Base-by-base conservation (phyloP, 2,329 filamentous ascomycete species). In the Trichoderma aggressivum region DNA sequence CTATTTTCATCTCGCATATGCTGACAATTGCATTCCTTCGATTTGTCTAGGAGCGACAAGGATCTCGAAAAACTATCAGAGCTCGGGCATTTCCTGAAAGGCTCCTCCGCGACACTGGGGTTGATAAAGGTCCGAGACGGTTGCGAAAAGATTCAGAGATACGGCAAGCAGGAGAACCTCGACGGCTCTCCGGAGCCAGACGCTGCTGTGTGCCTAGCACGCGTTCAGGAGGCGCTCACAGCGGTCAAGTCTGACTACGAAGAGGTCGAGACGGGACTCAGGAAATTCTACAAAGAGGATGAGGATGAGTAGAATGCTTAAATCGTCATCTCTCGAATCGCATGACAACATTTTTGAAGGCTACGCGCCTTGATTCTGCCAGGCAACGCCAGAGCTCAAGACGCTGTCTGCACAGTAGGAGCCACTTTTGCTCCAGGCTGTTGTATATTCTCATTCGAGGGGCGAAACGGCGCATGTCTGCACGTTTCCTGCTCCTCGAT, bases 101-200 rank as follows among this genome's bases (percentile, higher is more conserved):
- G 96, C 72, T 98, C 95, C 7, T 98, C 95, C 10, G 95, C 96
- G 50, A 98, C 96, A 5, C 88, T 99, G 68, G 96, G 96, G 59
- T 88, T 98, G 70, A 91, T 88, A 77, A 97, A 97, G 81, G 92
- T 99, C 77, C 93, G 94, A 80, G 94, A 98, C 78, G 91, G 90
- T 73, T 99, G 96, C 84, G 94, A 98, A 83, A 94, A 97, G 86
- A 98, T 99, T 77, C 95, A 99, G 82, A 92, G 97, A 78, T 97
- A 91, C 80, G 95, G 95, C 75, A 92, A 92, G 77, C 86, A 88
- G 77, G 93, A 94, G 82, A 94, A 95, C 76, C 88, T 93, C 72
- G 91, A 92, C 56, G 94, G 94, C 55, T 86, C 85, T 7, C 83
- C 85, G 70, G 90, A 93, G 78, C 83, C 85, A 2, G 89, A 97